phyloP scores from a whole-genome alignment of 2,329 filamentous ascomycete genomes.

The Hymenoscyphus fraxineus region DNA sequence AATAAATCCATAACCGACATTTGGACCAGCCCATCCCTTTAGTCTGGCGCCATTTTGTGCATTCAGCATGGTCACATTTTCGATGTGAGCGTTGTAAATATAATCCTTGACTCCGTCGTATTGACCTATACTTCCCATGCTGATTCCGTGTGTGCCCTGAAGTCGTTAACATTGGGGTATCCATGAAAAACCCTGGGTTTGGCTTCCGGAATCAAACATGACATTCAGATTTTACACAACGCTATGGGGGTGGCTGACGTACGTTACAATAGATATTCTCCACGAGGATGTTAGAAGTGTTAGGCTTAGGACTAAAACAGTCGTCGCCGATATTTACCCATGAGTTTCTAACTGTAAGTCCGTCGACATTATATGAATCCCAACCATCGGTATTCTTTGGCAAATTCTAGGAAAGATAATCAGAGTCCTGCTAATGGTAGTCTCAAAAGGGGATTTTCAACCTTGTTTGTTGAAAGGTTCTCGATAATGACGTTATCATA shows the following conservation, averaged over 20 bases:
- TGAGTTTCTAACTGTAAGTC: conserved; percentile 47
- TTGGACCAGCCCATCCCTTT: conserved; percentile 57
- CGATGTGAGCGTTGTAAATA: conserved; percentile 54
- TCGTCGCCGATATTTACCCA: conserved; percentile 56
- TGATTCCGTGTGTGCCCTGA: conserved; percentile 50
- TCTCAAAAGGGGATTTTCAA: conserved; percentile 22
- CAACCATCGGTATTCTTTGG: conserved; percentile 63
- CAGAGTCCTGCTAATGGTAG: conserved; percentile 24
- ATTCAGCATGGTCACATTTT: conserved; percentile 56
- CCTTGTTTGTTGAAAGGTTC: conserved; percentile 45
- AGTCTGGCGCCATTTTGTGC: conserved; percentile 53
- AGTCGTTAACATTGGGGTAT: background rate
- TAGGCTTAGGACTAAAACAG: conserved; percentile 59
- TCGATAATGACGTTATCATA: conserved; percentile 53
- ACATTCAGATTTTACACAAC: too few relatives aligned
- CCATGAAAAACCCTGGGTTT: background rate
- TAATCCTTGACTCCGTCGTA: conserved; percentile 52
- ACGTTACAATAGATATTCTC: conserved; percentile 57
- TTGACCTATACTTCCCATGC: conserved; percentile 57
- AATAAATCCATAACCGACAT: conserved; percentile 57
- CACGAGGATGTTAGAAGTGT: conserved; percentile 54
- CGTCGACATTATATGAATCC: conserved; percentile 55
- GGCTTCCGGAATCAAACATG: background rate
- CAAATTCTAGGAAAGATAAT: conserved; percentile 33
- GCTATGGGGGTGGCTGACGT: background rate